Base-by-base conservation (phyloP, 306 rosid genomes). In the Trifolium fragiferum region DNA sequence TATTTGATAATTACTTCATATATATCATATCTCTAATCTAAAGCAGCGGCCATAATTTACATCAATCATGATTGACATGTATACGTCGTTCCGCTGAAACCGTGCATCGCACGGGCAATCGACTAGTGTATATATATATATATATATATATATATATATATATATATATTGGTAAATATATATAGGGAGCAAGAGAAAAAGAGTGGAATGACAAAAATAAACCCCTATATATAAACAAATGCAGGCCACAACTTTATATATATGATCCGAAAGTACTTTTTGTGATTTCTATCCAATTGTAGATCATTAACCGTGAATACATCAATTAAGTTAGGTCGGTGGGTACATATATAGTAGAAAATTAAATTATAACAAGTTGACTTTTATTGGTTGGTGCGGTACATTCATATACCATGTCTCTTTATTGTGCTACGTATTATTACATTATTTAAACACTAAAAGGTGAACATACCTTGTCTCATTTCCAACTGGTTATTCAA, bases 321-420 rank as follows among this genome's bases (percentile, higher is more conserved):
- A 59, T 13, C 13, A 35, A 59, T 13, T 7, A 23, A 72, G 85
- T 78, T 81, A 70, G 88, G 88, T 66, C 40, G 35, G 59, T 60
- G 30, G 49, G 76, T 83, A 78, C 18, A 46, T 18, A 53, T 37
- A 53, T 37, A 68, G 62, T 13, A 68, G 9, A 53, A 44, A 32
- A 76, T 55, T 57, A 43, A 60, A 78, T 33, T 57, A 30, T 30
- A 51, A 51, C 40, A 78, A 76, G 85, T 84, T 81, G 88, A 84
- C 85, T 70, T 66, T 78, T 54, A 63, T 62, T 2, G 21, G 41
- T 40, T 75, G 41, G 53, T 68, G 9, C 10, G 40, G 15, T 53
- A 4, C 73, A 63, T 75, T 47, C 14, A 64, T 68, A 64, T 68
- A 33, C 0, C 38, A 35, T 49, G 13, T 58, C 51, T 75, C 58